A percentile compares a stretch with the other conserved stretches of the same genome.
phyloP scores from a whole-genome alignment of 2,329 filamentous ascomycete genomes.

The Phyllachora maydis region DNA sequence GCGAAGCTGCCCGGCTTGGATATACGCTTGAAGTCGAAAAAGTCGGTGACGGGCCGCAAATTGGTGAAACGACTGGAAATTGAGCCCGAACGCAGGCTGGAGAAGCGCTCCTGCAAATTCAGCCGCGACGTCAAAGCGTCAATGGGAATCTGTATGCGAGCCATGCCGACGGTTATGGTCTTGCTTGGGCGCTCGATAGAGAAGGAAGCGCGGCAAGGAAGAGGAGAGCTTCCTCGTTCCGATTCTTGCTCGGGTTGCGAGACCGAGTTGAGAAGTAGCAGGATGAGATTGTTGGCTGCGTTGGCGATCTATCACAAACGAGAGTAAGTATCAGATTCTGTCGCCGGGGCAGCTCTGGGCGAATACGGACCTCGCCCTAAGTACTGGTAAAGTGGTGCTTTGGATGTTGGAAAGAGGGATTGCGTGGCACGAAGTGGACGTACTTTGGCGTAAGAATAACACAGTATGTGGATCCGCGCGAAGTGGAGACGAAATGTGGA shows the following conservation, averaged over 20 bases:
- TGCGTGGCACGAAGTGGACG: no score
- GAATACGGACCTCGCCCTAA: no score
- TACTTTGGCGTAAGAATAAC: no score
- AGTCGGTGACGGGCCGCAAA: slow-evolving; percentile 76
- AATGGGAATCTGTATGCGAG: slow-evolving; percentile 79
- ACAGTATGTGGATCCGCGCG: no score
- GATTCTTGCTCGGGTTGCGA: slow-evolving; percentile 1
- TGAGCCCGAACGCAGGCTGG: slow-evolving; percentile 60
- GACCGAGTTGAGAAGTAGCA: no score
- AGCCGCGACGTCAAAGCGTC: slow-evolving; percentile 81
- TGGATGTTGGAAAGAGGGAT: no score
- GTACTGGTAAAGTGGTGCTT: no score
- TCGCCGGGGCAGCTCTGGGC: no score
- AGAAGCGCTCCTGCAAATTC: slow-evolving; percentile 70
- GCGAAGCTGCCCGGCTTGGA: slow-evolving; percentile 81
- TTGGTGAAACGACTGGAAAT: slow-evolving; percentile 75
- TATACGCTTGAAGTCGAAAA: slow-evolving; percentile 86
- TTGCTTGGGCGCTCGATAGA: slow-evolving; percentile 1
- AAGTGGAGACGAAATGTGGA: no score
- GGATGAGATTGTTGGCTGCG: no score
- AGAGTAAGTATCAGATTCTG: no score
- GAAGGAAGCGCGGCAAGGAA: neutral
- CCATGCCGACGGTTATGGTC: slow-evolving; percentile 41
- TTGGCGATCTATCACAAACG: no score
- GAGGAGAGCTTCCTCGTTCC: slow-evolving; percentile 3